phyloP scores from a whole-genome alignment of 2,329 filamentous ascomycete species.

The Paraphoma sp. region DNA sequence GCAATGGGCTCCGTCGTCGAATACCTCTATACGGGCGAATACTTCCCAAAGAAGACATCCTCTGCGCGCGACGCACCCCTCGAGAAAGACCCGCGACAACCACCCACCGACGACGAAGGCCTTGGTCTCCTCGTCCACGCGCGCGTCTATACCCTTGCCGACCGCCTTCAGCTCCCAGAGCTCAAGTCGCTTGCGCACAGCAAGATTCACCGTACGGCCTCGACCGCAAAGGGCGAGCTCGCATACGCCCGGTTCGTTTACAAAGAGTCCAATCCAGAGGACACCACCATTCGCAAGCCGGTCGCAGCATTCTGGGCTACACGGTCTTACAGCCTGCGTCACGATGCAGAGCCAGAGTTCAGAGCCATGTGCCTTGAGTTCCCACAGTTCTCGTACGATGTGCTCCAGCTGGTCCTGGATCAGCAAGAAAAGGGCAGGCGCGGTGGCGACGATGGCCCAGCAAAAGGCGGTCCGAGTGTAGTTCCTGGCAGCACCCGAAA shows the following conservation, averaged over 20 bases:
- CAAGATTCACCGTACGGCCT: conserved; percentile 92
- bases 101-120: conserved; percentile 76
- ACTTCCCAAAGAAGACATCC: conserved; percentile 72
- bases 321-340: conserved; percentile 77
- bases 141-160: conserved; percentile 85
- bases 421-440: conserved; percentile 54
- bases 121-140: conserved; percentile 87
- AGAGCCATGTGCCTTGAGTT: conserved; percentile 83
- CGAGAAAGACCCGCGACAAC: conserved; percentile 71
- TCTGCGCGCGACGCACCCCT: conserved; percentile 70
- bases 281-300: conserved; percentile 77
- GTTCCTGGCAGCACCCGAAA: conserved; percentile 44
- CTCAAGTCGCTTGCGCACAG: conserved; percentile 80
- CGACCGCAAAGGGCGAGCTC: conserved; percentile 88
- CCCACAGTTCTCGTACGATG: conserved; percentile 91
- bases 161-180: conserved; percentile 70
- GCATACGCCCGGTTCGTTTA: conserved; percentile 92
- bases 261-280: conserved; percentile 72
- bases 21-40: conserved; percentile 84
- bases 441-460: conserved; percentile 20
- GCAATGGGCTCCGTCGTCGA: conserved; percentile 81
- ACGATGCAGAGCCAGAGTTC: conserved; percentile 89
- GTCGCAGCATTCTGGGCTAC: conserved; percentile 92
- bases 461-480: conserved; percentile 45
- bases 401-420: conserved; percentile 71